phyloP scores from a whole-genome alignment of 306 rosid species.

The Pyrus pyrifolia region DNA sequence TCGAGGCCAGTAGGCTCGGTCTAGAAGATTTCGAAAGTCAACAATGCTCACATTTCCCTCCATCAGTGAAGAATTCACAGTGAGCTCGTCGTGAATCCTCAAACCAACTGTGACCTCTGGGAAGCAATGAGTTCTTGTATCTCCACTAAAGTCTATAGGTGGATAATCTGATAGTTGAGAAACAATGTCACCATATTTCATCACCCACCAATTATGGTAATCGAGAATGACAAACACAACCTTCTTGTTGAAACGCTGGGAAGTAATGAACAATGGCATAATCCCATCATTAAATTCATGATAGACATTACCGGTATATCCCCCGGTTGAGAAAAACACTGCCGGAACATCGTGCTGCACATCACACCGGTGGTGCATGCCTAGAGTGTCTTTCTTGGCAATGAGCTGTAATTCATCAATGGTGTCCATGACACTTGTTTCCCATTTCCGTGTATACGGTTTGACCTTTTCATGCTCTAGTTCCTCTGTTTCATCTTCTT shows the following conservation, averaged over 20 bases:
- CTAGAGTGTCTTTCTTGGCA: conserved; percentile 34
- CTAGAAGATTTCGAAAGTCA: conserved; percentile 64
- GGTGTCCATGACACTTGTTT: conserved; percentile 63
- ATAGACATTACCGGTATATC: conserved; percentile 88
- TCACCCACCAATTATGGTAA: conserved; percentile 85
- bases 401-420: conserved; percentile 62
- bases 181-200: conserved; percentile 70
- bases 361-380: conserved; percentile 36
- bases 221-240: conserved; percentile 87
- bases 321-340: conserved; percentile 89
- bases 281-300: conserved; percentile 97
- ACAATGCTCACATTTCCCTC: conserved; percentile 46
- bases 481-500: conserved; percentile 17
- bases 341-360: conserved; percentile 80
- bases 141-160: conserved; percentile 46
- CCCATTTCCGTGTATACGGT: conserved; percentile 96
- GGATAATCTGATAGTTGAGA: conserved; percentile 68
- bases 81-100: conserved; percentile 72
- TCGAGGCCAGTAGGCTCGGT: conserved; percentile 73
- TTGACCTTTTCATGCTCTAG: conserved; percentile 58
- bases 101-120: conserved; percentile 77
- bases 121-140: conserved; percentile 76
- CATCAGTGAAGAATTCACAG: conserved; percentile 63
- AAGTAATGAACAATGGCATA: conserved; percentile 74
- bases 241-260: conserved; percentile 67